phyloP scores from a whole-genome alignment of 2,329 filamentous ascomycete species.

The Harringtonia aguacate region DNA sequence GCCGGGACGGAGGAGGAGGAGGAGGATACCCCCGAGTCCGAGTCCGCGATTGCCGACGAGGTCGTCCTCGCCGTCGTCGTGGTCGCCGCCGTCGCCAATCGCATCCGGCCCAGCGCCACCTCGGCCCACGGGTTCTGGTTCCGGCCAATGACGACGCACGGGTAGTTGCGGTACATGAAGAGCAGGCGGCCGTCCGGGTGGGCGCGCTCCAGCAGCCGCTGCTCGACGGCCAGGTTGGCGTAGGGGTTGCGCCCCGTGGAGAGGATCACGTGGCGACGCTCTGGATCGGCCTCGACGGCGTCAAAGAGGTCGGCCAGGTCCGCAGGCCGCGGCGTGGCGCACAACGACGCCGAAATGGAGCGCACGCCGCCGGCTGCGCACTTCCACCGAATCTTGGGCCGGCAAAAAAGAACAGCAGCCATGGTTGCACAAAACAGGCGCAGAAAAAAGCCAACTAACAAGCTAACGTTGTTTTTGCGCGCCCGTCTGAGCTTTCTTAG shows the following conservation, averaged over 20 bases:
- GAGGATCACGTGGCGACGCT: conserved; percentile 53
- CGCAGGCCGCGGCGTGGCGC: conserved; percentile 12
- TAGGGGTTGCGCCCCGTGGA: conserved; percentile 65
- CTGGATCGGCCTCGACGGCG: conserved; percentile 39
- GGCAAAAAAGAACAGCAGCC: too few relatives aligned
- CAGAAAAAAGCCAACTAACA: too few relatives aligned
- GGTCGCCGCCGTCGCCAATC: conserved; percentile 8
- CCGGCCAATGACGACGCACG: conserved; percentile 81
- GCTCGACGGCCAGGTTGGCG: conserved; percentile 88
- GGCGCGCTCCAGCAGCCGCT: conserved; percentile 70
- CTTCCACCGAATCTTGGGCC: too few relatives aligned
- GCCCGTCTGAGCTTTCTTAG: too few relatives aligned
- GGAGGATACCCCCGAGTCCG: too few relatives aligned
- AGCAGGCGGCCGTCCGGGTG: conserved; percentile 64
- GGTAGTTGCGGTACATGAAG: conserved; percentile 79
- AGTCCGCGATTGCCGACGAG: too few relatives aligned
- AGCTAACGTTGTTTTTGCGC: too few relatives aligned
- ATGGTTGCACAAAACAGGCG: too few relatives aligned
- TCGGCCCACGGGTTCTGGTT: conserved; percentile 99
- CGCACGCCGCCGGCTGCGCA: too few relatives aligned
- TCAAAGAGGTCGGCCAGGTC: conserved; percentile 18
- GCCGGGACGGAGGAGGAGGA: neutral
- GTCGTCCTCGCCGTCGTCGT: too few relatives aligned
- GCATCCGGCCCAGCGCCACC: conserved; percentile 59
- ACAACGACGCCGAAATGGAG: too few relatives aligned